Evolutionary conservation across 2,329 filamentous ascomycete species (phyloP).

Genomic region (Xylaria sp.): DNA sequence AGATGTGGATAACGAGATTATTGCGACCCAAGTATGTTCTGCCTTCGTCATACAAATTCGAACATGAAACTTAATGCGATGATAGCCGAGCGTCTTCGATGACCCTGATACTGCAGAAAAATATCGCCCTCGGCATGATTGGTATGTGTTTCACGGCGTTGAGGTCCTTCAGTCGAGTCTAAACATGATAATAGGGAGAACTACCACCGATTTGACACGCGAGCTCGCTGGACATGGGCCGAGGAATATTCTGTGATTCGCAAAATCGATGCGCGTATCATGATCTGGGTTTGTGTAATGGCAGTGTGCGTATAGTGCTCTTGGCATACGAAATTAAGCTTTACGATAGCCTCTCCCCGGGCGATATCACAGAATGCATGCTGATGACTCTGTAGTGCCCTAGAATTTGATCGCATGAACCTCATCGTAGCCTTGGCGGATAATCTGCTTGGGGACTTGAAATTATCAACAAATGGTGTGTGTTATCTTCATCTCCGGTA

Average conservation of each 20-base stretch:
- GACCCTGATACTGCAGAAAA: constrained; percentile 55
- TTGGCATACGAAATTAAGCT: neutral
- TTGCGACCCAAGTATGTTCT: constrained; percentile 40
- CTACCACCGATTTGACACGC: constrained; percentile 47
- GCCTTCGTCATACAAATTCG: neutral
- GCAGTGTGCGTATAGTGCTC: constrained; percentile 43
- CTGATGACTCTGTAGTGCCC: constrained; percentile 48
- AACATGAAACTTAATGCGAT: neutral
- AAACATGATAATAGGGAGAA: constrained; percentile 13
- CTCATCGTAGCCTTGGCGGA: constrained; percentile 59
- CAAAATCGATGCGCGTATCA: constrained; percentile 51
- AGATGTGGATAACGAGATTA: constrained; percentile 38
- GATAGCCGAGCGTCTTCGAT: constrained; percentile 57
- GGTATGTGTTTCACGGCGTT: constrained; percentile 50
- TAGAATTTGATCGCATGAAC: constrained; percentile 61
- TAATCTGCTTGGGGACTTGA: constrained; percentile 57
- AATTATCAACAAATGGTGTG: constrained; percentile 56
- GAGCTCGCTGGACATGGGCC: constrained; percentile 49
- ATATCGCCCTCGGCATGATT: constrained; percentile 46
- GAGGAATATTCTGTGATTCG: constrained; percentile 47
- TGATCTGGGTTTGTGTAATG: constrained; percentile 59
- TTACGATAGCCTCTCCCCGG: neutral
- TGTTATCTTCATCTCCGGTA: neutral
- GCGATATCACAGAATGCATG: neutral
- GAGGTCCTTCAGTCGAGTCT: constrained; percentile 47